Evolutionary conservation across 805 yeast species (phyloP).

Genomic region (Suhomyces sp.): DNA sequence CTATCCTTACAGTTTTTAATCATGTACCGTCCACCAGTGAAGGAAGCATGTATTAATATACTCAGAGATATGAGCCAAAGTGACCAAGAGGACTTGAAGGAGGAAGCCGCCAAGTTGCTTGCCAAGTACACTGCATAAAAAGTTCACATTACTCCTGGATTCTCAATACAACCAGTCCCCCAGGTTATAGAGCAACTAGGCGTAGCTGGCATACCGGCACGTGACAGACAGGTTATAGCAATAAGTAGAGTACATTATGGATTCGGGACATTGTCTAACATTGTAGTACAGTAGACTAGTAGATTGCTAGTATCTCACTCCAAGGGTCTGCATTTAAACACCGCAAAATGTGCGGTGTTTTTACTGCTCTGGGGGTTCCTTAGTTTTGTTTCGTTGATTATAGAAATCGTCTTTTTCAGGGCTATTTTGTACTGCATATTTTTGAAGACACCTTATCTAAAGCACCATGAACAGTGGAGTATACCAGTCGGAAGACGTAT

Average conservation of each 20-base stretch:
- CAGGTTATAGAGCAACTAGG: background rate
- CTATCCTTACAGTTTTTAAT: constrained; percentile 78
- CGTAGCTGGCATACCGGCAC: background rate
- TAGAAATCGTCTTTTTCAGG: background rate
- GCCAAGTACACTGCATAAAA: constrained; percentile 36
- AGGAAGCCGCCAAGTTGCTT: constrained; percentile 44
- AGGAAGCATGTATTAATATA: constrained; percentile 48
- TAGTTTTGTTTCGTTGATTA: background rate
- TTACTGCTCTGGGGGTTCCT: background rate
- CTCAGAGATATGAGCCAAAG: constrained; percentile 43
- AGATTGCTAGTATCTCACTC: background rate
- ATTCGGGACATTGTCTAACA: background rate
- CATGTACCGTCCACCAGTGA: constrained; percentile 88
- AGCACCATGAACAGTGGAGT: constrained; percentile 12
- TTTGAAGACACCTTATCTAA: background rate
- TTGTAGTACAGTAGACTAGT: background rate
- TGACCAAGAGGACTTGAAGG: constrained; percentile 49
- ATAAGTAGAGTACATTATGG: background rate
- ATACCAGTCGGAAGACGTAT: constrained; percentile 29
- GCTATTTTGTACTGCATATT: background rate
- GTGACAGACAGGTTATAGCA: background rate
- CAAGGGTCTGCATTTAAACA: too few relatives aligned
- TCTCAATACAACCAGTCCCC: too few relatives aligned
- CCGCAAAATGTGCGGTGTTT: too few relatives aligned
- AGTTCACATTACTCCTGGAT: background rate